These are phyloP conservation scores for Globisporangium alternatum DNA, from an alignment of 352 stramenopile species.

Conservation along the genomic window DNA sequence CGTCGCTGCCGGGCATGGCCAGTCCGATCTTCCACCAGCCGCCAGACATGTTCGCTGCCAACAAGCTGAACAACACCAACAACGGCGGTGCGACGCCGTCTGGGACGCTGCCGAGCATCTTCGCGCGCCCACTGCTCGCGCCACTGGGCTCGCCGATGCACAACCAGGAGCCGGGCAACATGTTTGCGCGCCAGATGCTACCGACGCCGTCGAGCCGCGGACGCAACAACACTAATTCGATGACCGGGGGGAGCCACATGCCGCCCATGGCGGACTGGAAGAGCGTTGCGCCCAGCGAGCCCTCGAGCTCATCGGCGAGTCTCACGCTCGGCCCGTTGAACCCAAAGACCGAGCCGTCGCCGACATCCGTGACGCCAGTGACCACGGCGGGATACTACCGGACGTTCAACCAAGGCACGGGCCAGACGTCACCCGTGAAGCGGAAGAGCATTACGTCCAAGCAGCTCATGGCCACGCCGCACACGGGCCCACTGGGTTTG, in stretches of 20 bases:
- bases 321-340: conserved; percentile 5
- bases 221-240: not conserved
- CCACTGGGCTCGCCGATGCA: conserved; percentile 29
- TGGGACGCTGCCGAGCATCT: conserved; percentile 42
- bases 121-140: conserved; percentile 38
- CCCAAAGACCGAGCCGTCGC: conserved; percentile 27
- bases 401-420: conserved; percentile 24
- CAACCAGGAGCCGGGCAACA: not conserved
- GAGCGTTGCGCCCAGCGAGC: conserved; percentile 5
- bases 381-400: conserved; percentile 29
- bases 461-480: conserved; percentile 50
- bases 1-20: conserved; percentile 12
- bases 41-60: conserved; percentile 26
- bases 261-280: conserved; percentile 14
- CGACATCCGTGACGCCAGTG: conserved; percentile 42
- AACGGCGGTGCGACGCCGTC: conserved; percentile 21
- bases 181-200: conserved; percentile 8
- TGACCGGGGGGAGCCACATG: not conserved
- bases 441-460: conserved; percentile 79
- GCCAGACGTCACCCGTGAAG: conserved; percentile 60
- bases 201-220: conserved; percentile 14
- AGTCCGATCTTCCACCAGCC: conserved; percentile 36
- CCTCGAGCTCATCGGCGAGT: not conserved
- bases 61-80: conserved; percentile 8
- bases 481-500: conserved; percentile 20